Conservation (phyloP, 1,284 basidiomycete genomes). For the Leccinum griseonigrum region DNA sequence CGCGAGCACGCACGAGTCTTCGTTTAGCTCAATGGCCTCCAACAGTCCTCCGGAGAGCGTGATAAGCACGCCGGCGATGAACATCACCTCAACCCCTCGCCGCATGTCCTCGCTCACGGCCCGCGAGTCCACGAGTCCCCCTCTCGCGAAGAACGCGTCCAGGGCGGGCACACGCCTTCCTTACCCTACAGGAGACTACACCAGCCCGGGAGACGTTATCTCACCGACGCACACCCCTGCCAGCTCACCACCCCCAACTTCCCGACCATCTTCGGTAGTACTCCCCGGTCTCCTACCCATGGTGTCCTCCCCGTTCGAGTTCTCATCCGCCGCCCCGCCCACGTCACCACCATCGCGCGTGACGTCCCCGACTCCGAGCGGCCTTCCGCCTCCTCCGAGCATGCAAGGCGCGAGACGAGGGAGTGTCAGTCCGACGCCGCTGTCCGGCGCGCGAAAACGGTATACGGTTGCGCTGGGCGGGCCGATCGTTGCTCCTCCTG, state of each 20-base stretch:
- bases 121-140: slow-evolving; percentile 64
- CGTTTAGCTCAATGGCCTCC: slow-evolving; percentile 25
- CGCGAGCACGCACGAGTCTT: slow-evolving; percentile 27
- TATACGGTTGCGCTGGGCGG: slow-evolving; percentile 80
- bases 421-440: slow-evolving; percentile 67
- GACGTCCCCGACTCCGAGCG: slow-evolving; percentile 25
- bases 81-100: slow-evolving; percentile 34
- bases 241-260: slow-evolving; percentile 45
- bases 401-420: slow-evolving; percentile 36
- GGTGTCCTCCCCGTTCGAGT: slow-evolving; percentile 25
- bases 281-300: slow-evolving; percentile 30
- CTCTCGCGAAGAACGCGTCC: slow-evolving; percentile 41
- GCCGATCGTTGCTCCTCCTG: slow-evolving; percentile 53
- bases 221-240: slow-evolving; percentile 55
- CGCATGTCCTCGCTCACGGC: slow-evolving; percentile 40
- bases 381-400: slow-evolving; percentile 34
- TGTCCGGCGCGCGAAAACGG: slow-evolving; percentile 50
- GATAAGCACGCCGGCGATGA: slow-evolving; percentile 16
- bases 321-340: slow-evolving; percentile 4
- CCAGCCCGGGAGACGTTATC: slow-evolving; percentile 47
- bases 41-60: slow-evolving; percentile 18
- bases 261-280: slow-evolving; percentile 28
- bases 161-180: slow-evolving; percentile 57
- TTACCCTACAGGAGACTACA: slow-evolving; percentile 78
- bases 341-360: slow-evolving; percentile 25